Base-by-base conservation (phyloP, 2,329 filamentous ascomycete species). In the Aspergillus sp. region DNA sequence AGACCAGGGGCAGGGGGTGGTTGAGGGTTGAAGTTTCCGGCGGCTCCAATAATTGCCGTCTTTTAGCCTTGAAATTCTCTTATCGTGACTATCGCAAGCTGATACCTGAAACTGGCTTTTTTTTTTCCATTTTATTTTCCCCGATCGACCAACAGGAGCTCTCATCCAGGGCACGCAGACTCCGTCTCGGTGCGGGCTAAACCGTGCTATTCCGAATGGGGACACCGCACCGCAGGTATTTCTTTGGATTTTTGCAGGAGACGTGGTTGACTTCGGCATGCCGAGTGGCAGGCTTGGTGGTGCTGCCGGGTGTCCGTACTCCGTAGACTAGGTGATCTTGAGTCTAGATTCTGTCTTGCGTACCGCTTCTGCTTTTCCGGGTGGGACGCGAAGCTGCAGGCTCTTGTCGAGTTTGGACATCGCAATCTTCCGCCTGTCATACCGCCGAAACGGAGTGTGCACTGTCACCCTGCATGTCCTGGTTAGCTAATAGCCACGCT, bases 151-250 rank as follows among this genome's bases (percentile, higher is more conserved):
- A 52, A 51, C 50, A 20, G 41, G 50, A 55, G 7, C 9, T 11
- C 2, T 41, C 15, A 6, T 33, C 15, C 17, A 27, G 6, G 19
- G 39, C 54, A 51, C 41, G 42, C 41, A 24, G 19, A n/a, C 20
- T 42, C 40, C 33, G 9, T 46, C 13, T 30, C 8, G 40, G 24
- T 30, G 57, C 40, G 48, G 50, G 17, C 34, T 45, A 42, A 51
- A 53, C 58, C 51, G n/a, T 46, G 34, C 46, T 57, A 57, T 63
- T 41, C 62, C 57, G 41, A 49, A 64, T 61, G 51, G 55, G 44
- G 61, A 63, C 62, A 61, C 58, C 58, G 61, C 53, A 48, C 47
- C 40, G 41, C 15, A 41, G 41, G 39, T 39, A 34, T 30, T 40
- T 37, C 24, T 40, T 19, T 37, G 37, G 41, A 45, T 37, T n/a